A percentile compares a stretch with the other conserved stretches of the same genome.
These are phyloP conservation scores for Microbotryum scabiosae DNA, from an alignment of 1,284 basidiomycete species.

Conservation along the genomic window DNA sequence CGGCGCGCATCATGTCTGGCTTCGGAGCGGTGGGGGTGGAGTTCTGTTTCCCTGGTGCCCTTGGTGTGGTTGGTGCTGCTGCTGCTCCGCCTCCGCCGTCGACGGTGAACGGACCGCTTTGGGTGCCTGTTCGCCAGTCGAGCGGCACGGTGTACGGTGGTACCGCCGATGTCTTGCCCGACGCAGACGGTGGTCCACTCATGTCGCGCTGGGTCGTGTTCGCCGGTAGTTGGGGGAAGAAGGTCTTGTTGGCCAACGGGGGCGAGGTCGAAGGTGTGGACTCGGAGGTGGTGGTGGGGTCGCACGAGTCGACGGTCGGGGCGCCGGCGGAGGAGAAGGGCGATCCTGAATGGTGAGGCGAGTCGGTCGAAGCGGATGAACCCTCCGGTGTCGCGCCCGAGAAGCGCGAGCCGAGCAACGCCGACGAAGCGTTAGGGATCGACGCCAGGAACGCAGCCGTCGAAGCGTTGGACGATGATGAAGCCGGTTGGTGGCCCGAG, in stretches of 20 bases:
- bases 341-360: too few relatives aligned
- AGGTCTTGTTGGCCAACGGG: slow-evolving; percentile 3
- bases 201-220: not conserved
- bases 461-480: not conserved
- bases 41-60: not conserved
- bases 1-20: not conserved
- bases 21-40: not conserved
- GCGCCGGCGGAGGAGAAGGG: not conserved
- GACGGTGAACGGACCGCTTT: slow-evolving; percentile 3
- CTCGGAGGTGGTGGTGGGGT: slow-evolving; percentile 1
- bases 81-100: slow-evolving; percentile 4
- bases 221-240: slow-evolving; percentile 9
- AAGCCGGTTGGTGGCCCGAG: not conserved
- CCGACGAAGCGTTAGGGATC: slow-evolving; percentile 10
- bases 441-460: not conserved
- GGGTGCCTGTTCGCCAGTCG: slow-evolving; percentile 5
- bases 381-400: too few relatives aligned
- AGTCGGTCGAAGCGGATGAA: too few relatives aligned
- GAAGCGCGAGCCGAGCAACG: slow-evolving; percentile 5
- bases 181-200: not conserved
- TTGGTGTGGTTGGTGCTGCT: not conserved
- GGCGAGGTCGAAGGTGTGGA: slow-evolving; percentile 12
- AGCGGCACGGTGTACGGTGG: not conserved
- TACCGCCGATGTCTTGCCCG: not conserved
- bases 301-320: slow-evolving; percentile 1